Evolutionary conservation across 108 stramenopile species (phyloP).

Genomic region (Skeletonema tropicum): DNA sequence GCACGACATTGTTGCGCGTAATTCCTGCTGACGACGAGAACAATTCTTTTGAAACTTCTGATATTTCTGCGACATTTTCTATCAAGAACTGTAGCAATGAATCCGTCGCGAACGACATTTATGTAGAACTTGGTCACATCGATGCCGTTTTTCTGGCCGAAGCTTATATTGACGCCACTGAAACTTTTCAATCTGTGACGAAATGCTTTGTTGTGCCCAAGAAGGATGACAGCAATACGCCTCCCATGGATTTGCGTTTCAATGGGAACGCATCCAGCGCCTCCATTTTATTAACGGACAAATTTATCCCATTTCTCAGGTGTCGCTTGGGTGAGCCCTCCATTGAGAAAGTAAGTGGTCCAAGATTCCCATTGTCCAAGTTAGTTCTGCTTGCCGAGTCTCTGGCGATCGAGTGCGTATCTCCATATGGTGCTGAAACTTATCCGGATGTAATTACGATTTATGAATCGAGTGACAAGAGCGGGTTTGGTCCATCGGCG

Average conservation of each 20-base stretch:
- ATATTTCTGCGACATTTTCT: not conserved
- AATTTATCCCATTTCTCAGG: constrained; percentile 36
- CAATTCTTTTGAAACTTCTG: not conserved
- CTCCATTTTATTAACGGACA: constrained; percentile 27
- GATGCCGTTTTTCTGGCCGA: constrained; percentile 28
- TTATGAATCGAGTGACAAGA: constrained; percentile 17
- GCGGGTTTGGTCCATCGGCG: constrained; percentile 28
- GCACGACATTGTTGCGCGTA: not conserved
- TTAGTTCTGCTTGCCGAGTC: constrained; percentile 19
- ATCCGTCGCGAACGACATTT: not conserved
- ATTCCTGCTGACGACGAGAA: not conserved
- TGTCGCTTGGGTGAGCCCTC: constrained; percentile 10
- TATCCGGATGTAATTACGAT: constrained; percentile 57
- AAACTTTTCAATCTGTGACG: not conserved
- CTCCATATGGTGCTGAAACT: constrained; percentile 21
- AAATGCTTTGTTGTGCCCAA: constrained; percentile 7
- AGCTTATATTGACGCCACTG: constrained; percentile 16
- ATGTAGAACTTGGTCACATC: not conserved
- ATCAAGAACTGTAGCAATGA: not conserved
- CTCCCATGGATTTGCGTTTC: constrained; percentile 2
- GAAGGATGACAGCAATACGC: not conserved
- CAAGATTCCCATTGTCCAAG: not conserved
- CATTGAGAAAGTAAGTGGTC: constrained; percentile 8
- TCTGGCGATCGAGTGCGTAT: constrained; percentile 30
- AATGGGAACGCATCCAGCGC: constrained; percentile 25